These are phyloP conservation scores for Claviceps sp. DNA, from an alignment of 2,329 filamentous ascomycete species.

Conservation along the genomic window DNA sequence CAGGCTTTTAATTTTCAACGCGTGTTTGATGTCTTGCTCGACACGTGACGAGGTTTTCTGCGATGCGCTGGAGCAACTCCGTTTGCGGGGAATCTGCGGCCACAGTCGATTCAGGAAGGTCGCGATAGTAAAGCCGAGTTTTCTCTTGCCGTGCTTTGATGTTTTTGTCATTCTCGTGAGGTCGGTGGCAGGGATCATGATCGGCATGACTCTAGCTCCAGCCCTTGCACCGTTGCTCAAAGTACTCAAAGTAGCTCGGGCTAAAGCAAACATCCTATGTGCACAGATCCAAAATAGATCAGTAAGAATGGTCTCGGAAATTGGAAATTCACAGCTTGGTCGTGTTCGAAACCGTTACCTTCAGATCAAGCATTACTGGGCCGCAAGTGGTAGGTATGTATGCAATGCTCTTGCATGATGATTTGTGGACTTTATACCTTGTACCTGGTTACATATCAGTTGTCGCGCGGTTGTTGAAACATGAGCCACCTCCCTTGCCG, in stretches of 20 bases:
- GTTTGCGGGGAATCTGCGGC: conserved; percentile 32
- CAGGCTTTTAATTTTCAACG: conserved; percentile 4
- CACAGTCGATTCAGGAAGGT: conserved; percentile 5
- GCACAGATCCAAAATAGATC: neutral
- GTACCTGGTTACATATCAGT: too few relatives aligned
- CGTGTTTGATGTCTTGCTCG: conserved; percentile 36
- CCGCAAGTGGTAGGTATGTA: neutral
- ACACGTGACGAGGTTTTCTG: conserved; percentile 27
- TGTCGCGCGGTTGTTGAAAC: neutral
- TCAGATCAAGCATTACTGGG: neutral
- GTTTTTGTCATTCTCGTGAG: neutral
- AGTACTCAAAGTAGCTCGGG: neutral
- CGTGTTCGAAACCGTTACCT: neutral
- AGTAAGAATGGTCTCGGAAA: neutral
- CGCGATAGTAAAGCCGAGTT: neutral
- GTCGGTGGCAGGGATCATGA: neutral
- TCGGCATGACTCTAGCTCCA: neutral
- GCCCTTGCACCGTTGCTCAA: neutral
- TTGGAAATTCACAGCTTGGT: neutral
- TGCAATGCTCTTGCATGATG: neutral
- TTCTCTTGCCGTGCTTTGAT: neutral
- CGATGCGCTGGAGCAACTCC: conserved; percentile 30
- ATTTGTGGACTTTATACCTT: neutral
- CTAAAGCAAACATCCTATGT: neutral
- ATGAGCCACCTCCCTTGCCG: neutral